phyloP scores from a whole-genome alignment of 23 red algal genomes.

The Gracilaria gracilis region DNA sequence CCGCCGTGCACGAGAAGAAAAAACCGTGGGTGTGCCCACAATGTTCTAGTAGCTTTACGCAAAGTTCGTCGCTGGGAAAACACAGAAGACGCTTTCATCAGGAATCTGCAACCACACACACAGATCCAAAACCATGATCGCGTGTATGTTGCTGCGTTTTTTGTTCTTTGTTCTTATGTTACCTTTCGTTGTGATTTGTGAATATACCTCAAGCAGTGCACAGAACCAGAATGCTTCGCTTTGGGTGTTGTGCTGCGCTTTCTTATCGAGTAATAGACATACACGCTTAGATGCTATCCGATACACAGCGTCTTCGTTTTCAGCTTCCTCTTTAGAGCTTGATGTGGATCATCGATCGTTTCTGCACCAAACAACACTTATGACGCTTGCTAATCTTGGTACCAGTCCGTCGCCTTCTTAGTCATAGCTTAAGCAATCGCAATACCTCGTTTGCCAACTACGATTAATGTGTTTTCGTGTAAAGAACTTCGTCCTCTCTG shows the following conservation, averaged over 20 bases:
- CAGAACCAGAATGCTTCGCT: not conserved
- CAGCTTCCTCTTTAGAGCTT: too few species aligned
- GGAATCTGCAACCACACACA: constrained; percentile 12
- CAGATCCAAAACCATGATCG: constrained; percentile 17
- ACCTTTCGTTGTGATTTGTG: not conserved
- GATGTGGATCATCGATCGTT: not conserved
- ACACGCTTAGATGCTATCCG: not conserved
- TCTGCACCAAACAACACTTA: not conserved
- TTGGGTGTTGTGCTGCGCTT: not conserved
- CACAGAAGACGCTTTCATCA: constrained; percentile 65
- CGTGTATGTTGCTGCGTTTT: not conserved
- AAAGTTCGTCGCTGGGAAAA: constrained; percentile 67
- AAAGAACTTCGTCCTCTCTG: not conserved
- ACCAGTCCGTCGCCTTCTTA: not conserved
- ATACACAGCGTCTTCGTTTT: too few species aligned
- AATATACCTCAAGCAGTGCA: not conserved
- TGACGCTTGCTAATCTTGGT: not conserved
- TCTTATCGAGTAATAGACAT: not conserved
- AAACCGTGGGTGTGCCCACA: constrained; percentile 66
- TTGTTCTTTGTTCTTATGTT: not conserved
- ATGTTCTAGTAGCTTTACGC: constrained; percentile 70
- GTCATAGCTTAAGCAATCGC: not conserved
- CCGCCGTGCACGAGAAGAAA: constrained; percentile 67
- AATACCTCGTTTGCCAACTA: not conserved
- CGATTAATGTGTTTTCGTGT: constrained; percentile 17